A percentile compares a stretch with the other conserved stretches of the same genome.
phyloP scores from a whole-genome alignment of 2,329 filamentous ascomycete species.

The Chrysoporthe puriensis region DNA sequence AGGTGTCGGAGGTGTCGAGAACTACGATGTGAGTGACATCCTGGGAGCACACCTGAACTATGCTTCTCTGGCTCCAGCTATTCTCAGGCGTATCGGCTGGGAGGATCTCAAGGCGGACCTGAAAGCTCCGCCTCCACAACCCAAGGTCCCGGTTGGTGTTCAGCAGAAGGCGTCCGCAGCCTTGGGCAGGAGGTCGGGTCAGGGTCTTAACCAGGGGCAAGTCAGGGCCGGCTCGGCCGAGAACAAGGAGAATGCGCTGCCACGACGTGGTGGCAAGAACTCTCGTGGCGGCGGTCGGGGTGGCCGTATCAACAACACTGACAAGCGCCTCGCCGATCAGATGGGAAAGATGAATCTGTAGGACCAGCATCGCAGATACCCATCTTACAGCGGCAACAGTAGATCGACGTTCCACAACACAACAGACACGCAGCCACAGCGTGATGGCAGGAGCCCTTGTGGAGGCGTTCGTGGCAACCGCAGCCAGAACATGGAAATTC shows the following conservation, averaged over 20 bases:
- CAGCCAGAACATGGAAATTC: background rate
- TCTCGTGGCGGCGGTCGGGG: conserved; percentile 20
- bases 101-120: conserved; percentile 57
- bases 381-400: background rate
- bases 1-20: conserved; percentile 69
- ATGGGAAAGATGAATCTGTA: conserved; percentile 28
- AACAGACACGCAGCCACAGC: background rate
- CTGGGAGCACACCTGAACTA: conserved; percentile 74
- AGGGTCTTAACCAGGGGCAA: conserved; percentile 7
- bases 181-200: background rate
- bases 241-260: conserved; percentile 27
- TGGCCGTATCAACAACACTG: conserved; percentile 13
- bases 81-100: conserved; percentile 69
- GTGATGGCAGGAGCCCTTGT: conserved; percentile 6
- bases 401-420: background rate
- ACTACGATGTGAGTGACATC: conserved; percentile 66
- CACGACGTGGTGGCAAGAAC: conserved; percentile 23
- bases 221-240: conserved; percentile 3
- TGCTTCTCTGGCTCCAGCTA: conserved; percentile 66
- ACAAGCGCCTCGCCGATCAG: conserved; percentile 25
- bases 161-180: conserved; percentile 11
- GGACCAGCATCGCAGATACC: conserved; percentile 24
- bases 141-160: background rate
- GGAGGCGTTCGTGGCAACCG: background rate
- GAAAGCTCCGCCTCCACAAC: conserved; percentile 5